Evolutionary conservation across 2,329 filamentous ascomycete species (phyloP).

Genomic region (Proliferodiscus dingleyae): DNA sequence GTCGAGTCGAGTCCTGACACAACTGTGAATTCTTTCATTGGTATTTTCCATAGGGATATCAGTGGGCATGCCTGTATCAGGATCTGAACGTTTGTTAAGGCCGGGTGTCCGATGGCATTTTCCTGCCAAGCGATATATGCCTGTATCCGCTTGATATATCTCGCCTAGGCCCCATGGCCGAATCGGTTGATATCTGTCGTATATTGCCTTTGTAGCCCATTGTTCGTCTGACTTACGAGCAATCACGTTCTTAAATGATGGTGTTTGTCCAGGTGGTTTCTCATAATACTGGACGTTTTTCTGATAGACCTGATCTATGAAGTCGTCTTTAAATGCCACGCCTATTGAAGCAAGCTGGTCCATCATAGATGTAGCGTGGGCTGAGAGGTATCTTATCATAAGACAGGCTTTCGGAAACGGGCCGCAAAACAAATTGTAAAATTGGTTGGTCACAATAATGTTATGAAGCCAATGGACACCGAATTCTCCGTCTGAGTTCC

Average conservation of each 20-base stretch:
- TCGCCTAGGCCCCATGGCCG: slow-evolving; percentile 33
- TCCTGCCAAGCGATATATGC: slow-evolving; percentile 42
- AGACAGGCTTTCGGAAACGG: too few relatives aligned
- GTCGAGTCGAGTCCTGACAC: slow-evolving; percentile 34
- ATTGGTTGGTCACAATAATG: too few relatives aligned
- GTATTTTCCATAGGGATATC: slow-evolving; percentile 34
- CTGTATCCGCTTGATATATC: slow-evolving; percentile 30
- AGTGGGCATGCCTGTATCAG: slow-evolving; percentile 35
- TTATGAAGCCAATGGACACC: too few relatives aligned
- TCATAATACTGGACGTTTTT: slow-evolving; percentile 28
- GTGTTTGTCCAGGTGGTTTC: slow-evolving; percentile 15
- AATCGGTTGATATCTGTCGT: slow-evolving; percentile 41
- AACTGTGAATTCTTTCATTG: slow-evolving; percentile 35
- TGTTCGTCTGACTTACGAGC: slow-evolving; percentile 16
- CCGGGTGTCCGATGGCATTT: slow-evolving; percentile 32
- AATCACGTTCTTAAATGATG: too few relatives aligned
- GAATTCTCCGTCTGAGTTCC: too few relatives aligned
- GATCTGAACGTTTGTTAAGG: slow-evolving; percentile 34
- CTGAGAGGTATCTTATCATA: too few relatives aligned
- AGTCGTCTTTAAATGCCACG: slow-evolving; percentile 32
- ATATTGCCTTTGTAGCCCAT: slow-evolving; percentile 47
- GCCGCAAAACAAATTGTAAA: too few relatives aligned
- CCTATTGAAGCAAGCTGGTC: slow-evolving; percentile 35
- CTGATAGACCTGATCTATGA: slow-evolving; percentile 29
- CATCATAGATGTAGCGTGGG: too few relatives aligned